Conservation (phyloP, 2,329 filamentous ascomycete species). For the Penicillium sp. region DNA sequence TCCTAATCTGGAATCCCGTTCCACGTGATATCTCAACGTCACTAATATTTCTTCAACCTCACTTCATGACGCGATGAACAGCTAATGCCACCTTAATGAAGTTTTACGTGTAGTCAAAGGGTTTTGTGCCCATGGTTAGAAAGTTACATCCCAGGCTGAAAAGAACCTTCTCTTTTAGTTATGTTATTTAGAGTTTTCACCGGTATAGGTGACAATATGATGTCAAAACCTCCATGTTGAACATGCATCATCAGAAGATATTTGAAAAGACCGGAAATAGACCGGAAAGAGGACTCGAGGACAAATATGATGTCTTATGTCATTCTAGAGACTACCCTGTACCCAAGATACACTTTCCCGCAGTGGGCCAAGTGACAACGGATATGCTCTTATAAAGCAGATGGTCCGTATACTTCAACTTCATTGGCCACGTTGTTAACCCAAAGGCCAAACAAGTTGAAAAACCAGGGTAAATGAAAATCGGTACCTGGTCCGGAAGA, state of each 20-base stretch:
- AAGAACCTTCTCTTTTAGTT: background rate
- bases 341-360: background rate
- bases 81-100: background rate
- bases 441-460: background rate
- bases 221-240: background rate
- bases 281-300: background rate
- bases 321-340: background rate
- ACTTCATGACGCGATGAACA: constrained; percentile 2
- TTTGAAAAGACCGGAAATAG: background rate
- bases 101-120: background rate
- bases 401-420: background rate
- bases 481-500: constrained; percentile 4
- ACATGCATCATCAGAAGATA: background rate
- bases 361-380: background rate
- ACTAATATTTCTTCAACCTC: background rate
- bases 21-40: background rate
- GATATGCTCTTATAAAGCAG: background rate
- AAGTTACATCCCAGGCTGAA: background rate
- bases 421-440: background rate
- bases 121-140: background rate
- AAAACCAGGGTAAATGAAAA: background rate
- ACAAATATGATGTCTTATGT: background rate
- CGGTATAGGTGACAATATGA: background rate
- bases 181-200: background rate
- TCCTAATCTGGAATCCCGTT: fast-evolving